Percentiles rank a stretch among this genome's conserved stretches.
Evolutionary conservation across 345 rosid genomes (phyloP).

Genomic region (Brassica rapa): DNA sequence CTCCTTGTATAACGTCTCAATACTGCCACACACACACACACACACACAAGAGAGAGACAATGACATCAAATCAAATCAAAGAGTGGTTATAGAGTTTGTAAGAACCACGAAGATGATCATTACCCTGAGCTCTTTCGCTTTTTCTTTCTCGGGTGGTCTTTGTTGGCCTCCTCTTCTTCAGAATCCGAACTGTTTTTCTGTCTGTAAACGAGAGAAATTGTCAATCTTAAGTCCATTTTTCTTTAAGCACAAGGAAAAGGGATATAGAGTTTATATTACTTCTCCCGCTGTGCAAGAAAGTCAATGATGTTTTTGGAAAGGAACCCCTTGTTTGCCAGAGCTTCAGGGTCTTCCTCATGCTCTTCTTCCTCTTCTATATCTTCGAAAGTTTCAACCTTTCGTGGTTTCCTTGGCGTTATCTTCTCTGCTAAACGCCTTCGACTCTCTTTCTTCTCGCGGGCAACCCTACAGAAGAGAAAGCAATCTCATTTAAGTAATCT

Average conservation of each 20-base stretch:
- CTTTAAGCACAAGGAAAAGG: too few species aligned
- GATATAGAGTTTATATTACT: conserved; percentile 37
- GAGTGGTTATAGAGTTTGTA: too few species aligned
- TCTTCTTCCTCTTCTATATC: conserved; percentile 50
- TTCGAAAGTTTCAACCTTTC: conserved; percentile 31
- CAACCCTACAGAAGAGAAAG: conserved; percentile 43
- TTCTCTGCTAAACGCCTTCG: conserved; percentile 66
- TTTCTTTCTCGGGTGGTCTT: conserved; percentile 52
- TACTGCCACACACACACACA: conserved; percentile 45
- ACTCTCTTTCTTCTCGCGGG: conserved; percentile 74
- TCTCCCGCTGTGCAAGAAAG: conserved; percentile 79
- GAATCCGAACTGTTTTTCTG: conserved; percentile 61
- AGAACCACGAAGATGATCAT: not conserved
- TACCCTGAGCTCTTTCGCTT: conserved; percentile 71
- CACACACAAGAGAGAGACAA: not conserved
- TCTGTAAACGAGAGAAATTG: conserved; percentile 42
- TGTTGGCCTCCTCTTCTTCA: conserved; percentile 48
- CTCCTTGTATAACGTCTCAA: conserved; percentile 63
- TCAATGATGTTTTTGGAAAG: conserved; percentile 76
- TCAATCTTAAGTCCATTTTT: not conserved
- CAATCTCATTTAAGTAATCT: conserved; percentile 11
- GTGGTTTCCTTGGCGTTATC: conserved; percentile 50
- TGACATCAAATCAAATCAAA: too few species aligned
- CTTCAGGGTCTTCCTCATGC: conserved; percentile 43
- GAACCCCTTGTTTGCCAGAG: conserved; percentile 56